Conservation (phyloP, 164 flowering plant genomes). For the Stephania japonica region DNA sequence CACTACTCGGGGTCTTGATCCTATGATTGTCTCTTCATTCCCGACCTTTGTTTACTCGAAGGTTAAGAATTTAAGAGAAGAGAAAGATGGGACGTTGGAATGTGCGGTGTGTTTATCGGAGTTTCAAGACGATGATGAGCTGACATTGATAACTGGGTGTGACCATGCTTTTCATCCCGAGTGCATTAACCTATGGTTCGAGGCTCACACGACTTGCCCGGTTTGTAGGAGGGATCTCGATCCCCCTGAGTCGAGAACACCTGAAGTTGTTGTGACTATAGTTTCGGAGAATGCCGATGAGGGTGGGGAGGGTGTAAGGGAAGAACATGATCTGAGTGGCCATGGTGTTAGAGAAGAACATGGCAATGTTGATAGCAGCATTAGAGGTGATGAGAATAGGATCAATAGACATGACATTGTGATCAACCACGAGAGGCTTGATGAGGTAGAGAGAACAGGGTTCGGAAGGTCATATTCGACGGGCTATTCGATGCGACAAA, state of each 20-base stretch:
- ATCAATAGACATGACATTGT: neutral
- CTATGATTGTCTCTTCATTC: slow-evolving; percentile 39
- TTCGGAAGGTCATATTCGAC: slow-evolving; percentile 53
- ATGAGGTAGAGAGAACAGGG: neutral
- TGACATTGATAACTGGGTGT: slow-evolving; percentile 53
- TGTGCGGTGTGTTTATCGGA: slow-evolving; percentile 78
- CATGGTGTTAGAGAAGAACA: slow-evolving; percentile 29
- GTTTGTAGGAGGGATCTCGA: slow-evolving; percentile 63
- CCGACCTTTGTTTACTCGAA: slow-evolving; percentile 50
- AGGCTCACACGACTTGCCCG: slow-evolving; percentile 67
- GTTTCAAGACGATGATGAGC: slow-evolving; percentile 38
- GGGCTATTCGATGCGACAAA: slow-evolving; percentile 53
- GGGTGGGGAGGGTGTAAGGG: slow-evolving; percentile 2
- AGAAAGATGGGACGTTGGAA: slow-evolving; percentile 40
- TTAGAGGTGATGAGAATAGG: neutral
- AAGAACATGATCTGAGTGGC: slow-evolving; percentile 19
- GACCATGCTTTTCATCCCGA: slow-evolving; percentile 76
- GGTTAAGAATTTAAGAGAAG: slow-evolving; percentile 40
- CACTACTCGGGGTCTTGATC: slow-evolving; percentile 43
- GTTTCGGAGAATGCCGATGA: neutral
- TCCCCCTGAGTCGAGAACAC: neutral
- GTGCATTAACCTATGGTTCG: slow-evolving; percentile 87
- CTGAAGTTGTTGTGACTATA: neutral
- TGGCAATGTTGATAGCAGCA: too few relatives aligned
- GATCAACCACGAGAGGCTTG: neutral